Percentiles rank a stretch among this genome's conserved stretches.
Evolutionary conservation across 768 basidiomycete genomes (phyloP).

Genomic region (Serpula lacrymans): DNA sequence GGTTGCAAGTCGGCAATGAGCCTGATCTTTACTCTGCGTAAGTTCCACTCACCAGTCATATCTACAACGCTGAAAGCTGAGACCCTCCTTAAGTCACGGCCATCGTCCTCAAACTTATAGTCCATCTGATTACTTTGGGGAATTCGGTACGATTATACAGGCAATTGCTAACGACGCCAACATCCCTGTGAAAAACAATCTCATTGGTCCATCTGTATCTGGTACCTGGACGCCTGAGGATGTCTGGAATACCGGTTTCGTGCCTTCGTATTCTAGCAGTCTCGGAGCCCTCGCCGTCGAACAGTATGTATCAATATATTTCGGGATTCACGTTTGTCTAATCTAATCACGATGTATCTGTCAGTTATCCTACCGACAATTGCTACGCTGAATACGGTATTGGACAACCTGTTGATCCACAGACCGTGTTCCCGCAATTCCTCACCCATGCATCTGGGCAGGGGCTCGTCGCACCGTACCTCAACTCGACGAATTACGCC

Average conservation of each 20-base stretch:
- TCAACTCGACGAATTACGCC: constrained; percentile 31
- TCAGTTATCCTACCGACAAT: constrained; percentile 37
- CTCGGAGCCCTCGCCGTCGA: constrained; percentile 40
- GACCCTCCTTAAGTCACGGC: constrained; percentile 15
- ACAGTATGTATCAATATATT: constrained; percentile 25
- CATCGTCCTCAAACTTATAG: constrained; percentile 26
- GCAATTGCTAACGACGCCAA: constrained; percentile 18
- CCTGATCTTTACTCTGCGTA: constrained; percentile 44
- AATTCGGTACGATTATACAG: constrained; percentile 22
- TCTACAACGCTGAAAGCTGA: background rate
- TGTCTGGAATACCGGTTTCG: constrained; percentile 30
- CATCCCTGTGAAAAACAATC: constrained; percentile 23
- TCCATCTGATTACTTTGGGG: constrained; percentile 27
- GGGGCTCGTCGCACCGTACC: constrained; percentile 33
- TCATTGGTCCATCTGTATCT: constrained; percentile 29
- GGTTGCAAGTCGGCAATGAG: constrained; percentile 59
- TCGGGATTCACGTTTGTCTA: background rate
- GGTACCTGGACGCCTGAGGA: constrained; percentile 29
- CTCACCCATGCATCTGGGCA: constrained; percentile 40
- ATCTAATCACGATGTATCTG: constrained; percentile 10
- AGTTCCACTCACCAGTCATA: background rate
- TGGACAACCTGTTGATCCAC: constrained; percentile 27
- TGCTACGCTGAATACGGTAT: constrained; percentile 23
- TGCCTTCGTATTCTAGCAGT: constrained; percentile 21
- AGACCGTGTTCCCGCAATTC: constrained; percentile 39